Conservation (phyloP, 805 yeast species). For the Myxozyma monticola region DNA sequence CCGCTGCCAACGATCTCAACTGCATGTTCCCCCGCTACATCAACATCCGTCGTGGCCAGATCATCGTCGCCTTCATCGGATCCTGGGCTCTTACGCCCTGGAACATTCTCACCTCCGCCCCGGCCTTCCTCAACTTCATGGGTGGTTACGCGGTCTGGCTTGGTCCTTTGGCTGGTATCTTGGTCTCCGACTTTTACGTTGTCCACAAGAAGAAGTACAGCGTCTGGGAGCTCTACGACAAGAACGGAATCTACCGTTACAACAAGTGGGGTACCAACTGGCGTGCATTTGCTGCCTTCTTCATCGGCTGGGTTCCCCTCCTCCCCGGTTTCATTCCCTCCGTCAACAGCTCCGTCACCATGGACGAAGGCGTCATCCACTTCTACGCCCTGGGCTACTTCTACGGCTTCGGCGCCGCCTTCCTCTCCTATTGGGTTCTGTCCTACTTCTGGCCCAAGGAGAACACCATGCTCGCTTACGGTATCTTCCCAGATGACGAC, state of each 20-base stretch:
- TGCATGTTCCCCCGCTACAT: constrained; percentile 47
- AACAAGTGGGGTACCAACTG: constrained; percentile 29
- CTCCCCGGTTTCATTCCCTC: constrained; percentile 27
- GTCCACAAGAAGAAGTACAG: constrained; percentile 23
- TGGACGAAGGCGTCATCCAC: constrained; percentile 24
- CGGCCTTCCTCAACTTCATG: constrained; percentile 42
- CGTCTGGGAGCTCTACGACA: constrained; percentile 27
- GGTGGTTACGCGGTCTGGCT: constrained; percentile 44
- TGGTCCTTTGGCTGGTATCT: constrained; percentile 40
- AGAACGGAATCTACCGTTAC: constrained; percentile 26
- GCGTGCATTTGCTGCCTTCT: no score
- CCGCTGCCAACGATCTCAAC: constrained; percentile 43
- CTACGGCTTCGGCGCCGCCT: constrained; percentile 29
- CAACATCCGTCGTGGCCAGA: constrained; percentile 65
- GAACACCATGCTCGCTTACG: constrained; percentile 8
- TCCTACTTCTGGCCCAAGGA: constrained; percentile 32
- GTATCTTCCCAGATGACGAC: constrained; percentile 20
- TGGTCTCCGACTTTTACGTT: constrained; percentile 16
- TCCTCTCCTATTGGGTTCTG: constrained; percentile 16
- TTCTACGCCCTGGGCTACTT: constrained; percentile 32
- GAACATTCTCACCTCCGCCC: constrained; percentile 43
- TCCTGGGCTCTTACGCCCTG: constrained; percentile 47
- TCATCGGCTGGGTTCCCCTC: no score
- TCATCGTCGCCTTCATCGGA: constrained; percentile 41
- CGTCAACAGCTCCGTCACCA: constrained; percentile 12